A percentile compares a stretch with the other conserved stretches of the same genome.
Evolutionary conservation across 495 filamentous ascomycete genomes (phyloP).

Genomic region (Parachaetomium inaequale): DNA sequence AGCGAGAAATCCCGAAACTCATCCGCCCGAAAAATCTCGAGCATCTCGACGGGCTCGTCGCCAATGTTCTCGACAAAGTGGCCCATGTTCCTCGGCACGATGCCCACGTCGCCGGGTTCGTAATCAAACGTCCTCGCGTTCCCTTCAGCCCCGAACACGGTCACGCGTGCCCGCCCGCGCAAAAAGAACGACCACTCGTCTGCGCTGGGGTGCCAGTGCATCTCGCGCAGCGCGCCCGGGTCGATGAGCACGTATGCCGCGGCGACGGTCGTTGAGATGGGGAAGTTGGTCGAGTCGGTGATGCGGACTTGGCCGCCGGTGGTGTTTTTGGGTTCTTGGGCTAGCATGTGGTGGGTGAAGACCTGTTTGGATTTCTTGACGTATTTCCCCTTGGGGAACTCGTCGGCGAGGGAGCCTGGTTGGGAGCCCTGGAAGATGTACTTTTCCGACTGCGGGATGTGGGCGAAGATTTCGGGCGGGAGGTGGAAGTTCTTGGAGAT

Average conservation of each 20-base stretch:
- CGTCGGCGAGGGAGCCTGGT: constrained; percentile 46
- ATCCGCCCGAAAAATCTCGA: constrained; percentile 58
- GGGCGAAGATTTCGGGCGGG: constrained; percentile 54
- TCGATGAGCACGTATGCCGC: constrained; percentile 58
- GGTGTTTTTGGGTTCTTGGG: constrained; percentile 50
- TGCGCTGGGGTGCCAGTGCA: constrained; percentile 58
- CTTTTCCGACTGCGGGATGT: constrained; percentile 56
- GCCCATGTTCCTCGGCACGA: constrained; percentile 58
- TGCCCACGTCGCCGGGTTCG: constrained; percentile 55
- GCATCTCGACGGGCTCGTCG: constrained; percentile 57
- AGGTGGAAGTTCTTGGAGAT: constrained; percentile 64
- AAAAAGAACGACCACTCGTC: constrained; percentile 59
- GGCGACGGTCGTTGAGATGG: constrained; percentile 60
- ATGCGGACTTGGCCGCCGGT: constrained; percentile 59
- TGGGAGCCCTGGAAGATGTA: constrained; percentile 65
- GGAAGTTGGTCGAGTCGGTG: constrained; percentile 63
- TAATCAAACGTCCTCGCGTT: constrained; percentile 49
- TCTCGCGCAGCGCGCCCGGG: constrained; percentile 56
- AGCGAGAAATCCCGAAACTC: constrained; percentile 61
- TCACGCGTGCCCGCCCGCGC: constrained; percentile 48
- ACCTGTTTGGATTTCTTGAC: constrained; percentile 57
- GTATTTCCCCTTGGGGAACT: constrained; percentile 42
- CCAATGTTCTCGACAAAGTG: constrained; percentile 63
- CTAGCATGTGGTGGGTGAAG: constrained; percentile 62
- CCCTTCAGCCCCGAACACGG: constrained; percentile 49